Evolutionary conservation across 345 rosid genomes (phyloP), one percentile per base, ranked within the genome.

Genomic region (Acer campestre): DNA sequence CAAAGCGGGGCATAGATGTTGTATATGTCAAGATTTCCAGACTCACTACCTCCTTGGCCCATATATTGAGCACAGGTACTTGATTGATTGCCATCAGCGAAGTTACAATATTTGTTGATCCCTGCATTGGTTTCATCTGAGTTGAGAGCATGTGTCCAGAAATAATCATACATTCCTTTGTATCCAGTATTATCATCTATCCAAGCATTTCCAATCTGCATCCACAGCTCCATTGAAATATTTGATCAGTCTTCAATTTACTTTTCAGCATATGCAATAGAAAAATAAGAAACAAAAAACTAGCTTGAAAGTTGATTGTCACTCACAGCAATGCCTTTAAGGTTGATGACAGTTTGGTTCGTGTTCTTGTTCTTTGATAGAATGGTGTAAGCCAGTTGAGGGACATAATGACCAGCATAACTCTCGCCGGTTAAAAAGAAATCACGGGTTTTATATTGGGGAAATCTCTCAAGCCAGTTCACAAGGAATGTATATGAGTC

Each of bases 121-220:
- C 68, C 83, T 31, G 73, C 56, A 27, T 86, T 29, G 31, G 87
- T 83, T 78, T 89, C 88, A 44, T 89, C 89, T 0, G 89, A 85
- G 66, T 75, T 87, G 53, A 89, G 73, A 38, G 89, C 88, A 68
- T 86, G 93, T 3, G 84, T 79, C 93, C 93, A 85, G 58, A 53
- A 73, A 40, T 78, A 89, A n/a, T 89, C 85, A 49, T 53, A 81
- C 2, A 46, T 49, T 18, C 93, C 91, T 71, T 59, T 79, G 12
- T 0, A 7, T 17, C 70, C 38, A 3, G 73, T 70, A 10, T 0
- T n/a, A 3, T 73, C 79, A 59, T 89, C 89, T 31, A 88, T 63
- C 80, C 70, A 87, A 12, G 88, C 89, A 77, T 89, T 89, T 11
- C 89, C 90, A n/a, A 85, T 84, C 91, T 89, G 86, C 74, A 31